Conservation (phyloP, 2,329 filamentous ascomycete species). For the Exophiala sp. region DNA sequence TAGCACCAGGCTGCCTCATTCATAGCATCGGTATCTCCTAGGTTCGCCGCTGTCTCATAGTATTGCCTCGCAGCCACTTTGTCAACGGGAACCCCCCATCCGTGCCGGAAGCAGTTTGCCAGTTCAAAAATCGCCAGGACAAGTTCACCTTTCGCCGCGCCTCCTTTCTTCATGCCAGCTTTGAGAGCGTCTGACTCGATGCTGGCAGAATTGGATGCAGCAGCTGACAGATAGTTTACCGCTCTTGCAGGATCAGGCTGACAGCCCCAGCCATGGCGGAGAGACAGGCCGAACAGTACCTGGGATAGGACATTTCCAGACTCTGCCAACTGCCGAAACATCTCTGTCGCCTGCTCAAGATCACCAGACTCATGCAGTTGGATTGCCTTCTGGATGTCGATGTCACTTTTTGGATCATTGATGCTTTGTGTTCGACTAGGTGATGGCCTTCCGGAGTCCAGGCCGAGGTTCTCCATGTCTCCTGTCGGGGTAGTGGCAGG, state of each 20-base stretch:
- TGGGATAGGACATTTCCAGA: conserved; percentile 89
- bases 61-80: conserved; percentile 82
- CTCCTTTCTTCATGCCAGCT: conserved; percentile 87
- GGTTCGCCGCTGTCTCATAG: conserved; percentile 94
- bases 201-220: conserved; percentile 82
- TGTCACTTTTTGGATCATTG: conserved; percentile 34
- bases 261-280: conserved; percentile 90
- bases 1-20: conserved; percentile 97
- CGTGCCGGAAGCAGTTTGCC: conserved; percentile 72
- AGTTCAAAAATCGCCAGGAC: conserved; percentile 96
- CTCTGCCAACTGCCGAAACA: conserved; percentile 82
- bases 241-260: conserved; percentile 67
- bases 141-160: conserved; percentile 91
- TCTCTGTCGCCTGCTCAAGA: conserved; percentile 71
- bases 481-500: not conserved
- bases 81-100: conserved; percentile 88
- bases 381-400: conserved; percentile 92
- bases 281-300: conserved; percentile 79
- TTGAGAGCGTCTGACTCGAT: conserved; percentile 82
- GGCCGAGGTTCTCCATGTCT: conserved; percentile 9
- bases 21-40: conserved; percentile 94
- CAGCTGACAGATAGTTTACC: conserved; percentile 79
- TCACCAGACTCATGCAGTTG: conserved; percentile 82
- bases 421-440: conserved; percentile 25
- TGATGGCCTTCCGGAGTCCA: conserved; percentile 7